A percentile compares a stretch with the other conserved stretches of the same genome.
These are phyloP conservation scores for Trametes pubescens DNA, from an alignment of 1,284 basidiomycete species.

Conservation along the genomic window DNA sequence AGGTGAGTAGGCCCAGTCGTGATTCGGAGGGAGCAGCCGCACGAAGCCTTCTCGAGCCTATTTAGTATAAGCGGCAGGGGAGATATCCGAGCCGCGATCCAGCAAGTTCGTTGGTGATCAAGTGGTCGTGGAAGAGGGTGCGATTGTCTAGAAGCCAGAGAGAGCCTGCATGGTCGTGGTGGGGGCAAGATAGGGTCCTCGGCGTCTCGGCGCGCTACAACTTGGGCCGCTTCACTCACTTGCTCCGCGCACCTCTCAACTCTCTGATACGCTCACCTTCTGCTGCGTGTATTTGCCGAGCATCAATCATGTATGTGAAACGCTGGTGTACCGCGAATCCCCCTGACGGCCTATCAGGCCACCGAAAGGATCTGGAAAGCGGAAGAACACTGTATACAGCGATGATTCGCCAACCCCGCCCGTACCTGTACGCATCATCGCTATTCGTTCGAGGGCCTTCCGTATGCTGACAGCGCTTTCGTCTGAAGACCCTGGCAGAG, in stretches of 20 bases:
- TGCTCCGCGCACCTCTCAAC: not conserved
- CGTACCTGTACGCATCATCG: slow-evolving; percentile 31
- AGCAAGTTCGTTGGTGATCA: not conserved
- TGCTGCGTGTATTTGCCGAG: too few relatives aligned
- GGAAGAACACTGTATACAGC: slow-evolving; percentile 37
- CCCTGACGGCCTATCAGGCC: slow-evolving; percentile 37
- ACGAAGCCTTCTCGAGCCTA: not conserved
- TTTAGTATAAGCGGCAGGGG: not conserved
- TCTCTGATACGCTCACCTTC: too few relatives aligned
- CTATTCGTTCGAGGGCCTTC: too few relatives aligned
- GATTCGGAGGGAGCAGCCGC: not conserved
- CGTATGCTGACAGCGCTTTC: not conserved
- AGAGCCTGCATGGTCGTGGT: too few relatives aligned
- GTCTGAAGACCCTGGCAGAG: slow-evolving; percentile 66
- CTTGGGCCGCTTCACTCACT: not conserved
- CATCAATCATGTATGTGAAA: not conserved
- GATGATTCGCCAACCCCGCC: slow-evolving; percentile 44
- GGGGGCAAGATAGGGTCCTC: too few relatives aligned
- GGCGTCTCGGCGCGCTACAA: too few relatives aligned
- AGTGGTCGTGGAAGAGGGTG: not conserved
- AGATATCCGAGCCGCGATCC: not conserved
- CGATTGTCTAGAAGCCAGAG: too few relatives aligned
- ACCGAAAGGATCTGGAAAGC: slow-evolving; percentile 42
- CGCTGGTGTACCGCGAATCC: too few relatives aligned
- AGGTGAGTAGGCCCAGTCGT: not conserved